Evolutionary conservation across 345 rosid genomes (phyloP).

Genomic region (Microcos paniculata): DNA sequence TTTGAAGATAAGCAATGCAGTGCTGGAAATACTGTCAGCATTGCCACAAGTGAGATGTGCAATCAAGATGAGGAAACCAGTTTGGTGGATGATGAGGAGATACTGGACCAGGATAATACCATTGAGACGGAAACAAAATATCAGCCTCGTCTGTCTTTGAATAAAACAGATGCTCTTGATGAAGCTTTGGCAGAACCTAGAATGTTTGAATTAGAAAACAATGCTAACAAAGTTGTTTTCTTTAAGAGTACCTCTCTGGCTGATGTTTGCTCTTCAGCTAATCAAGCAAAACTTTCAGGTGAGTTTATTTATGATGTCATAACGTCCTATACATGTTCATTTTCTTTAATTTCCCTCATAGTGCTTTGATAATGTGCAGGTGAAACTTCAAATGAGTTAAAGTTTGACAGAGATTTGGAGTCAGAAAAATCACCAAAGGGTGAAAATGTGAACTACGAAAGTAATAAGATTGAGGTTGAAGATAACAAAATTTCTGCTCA

Average conservation of each 20-base stretch:
- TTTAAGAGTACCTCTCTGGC: neutral
- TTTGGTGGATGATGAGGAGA: constrained; percentile 9
- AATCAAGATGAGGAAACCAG: neutral
- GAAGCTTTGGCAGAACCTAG: neutral
- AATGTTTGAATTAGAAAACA: constrained; percentile 10
- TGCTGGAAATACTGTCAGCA: neutral
- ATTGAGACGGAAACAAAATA: neutral
- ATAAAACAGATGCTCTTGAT: neutral
- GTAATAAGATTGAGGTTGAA: neutral
- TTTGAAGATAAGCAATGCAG: neutral
- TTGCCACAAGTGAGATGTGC: neutral
- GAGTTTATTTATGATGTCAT: neutral
- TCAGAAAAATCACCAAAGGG: neutral
- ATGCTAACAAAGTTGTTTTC: neutral
- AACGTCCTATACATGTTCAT: neutral
- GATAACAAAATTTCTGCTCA: neutral
- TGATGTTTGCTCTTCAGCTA: constrained; percentile 8
- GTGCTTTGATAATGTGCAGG: constrained; percentile 3
- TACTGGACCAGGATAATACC: neutral
- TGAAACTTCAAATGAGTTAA: constrained; percentile 13
- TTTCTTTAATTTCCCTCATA: neutral
- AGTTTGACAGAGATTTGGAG: neutral
- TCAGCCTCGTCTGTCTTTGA: neutral
- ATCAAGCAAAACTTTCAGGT: neutral
- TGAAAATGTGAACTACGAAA: neutral